phyloP scores from a whole-genome alignment of 1,284 basidiomycete species.

The Malassezia cuniculi region DNA sequence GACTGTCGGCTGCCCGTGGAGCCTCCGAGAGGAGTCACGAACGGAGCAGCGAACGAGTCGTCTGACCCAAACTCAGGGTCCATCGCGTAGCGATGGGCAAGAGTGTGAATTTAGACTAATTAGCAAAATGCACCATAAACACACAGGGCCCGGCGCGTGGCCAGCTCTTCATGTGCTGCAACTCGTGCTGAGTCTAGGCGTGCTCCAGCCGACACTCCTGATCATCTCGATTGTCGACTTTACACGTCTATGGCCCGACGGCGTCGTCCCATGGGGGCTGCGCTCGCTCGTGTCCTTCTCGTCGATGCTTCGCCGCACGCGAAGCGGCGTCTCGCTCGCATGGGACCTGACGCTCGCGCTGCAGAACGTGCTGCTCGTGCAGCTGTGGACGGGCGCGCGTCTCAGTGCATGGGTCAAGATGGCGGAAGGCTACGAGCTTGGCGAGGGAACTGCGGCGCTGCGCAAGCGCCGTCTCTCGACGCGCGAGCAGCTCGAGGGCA shows the following conservation, averaged over 20 bases:
- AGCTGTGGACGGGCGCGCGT: slow-evolving; percentile 10
- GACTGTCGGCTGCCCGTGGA: too few relatives aligned
- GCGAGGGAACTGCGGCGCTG: not conserved
- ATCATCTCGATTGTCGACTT: slow-evolving; percentile 9
- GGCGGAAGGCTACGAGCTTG: slow-evolving; percentile 7
- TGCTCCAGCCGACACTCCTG: slow-evolving; percentile 10
- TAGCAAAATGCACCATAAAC: too few relatives aligned
- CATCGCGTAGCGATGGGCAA: not conserved
- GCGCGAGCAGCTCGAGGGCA: slow-evolving; percentile 8
- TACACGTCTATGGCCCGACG: not conserved
- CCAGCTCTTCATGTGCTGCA: slow-evolving; percentile 4
- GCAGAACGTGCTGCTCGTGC: slow-evolving; percentile 5
- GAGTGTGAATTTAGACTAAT: not conserved
- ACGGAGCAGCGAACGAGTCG: too few relatives aligned
- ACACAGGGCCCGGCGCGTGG: not conserved
- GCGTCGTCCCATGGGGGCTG: too few relatives aligned
- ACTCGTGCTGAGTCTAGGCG: not conserved
- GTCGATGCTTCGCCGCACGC: slow-evolving; percentile 4
- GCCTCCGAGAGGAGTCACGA: too few relatives aligned
- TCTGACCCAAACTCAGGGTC: too few relatives aligned
- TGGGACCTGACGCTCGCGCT: slow-evolving; percentile 3
- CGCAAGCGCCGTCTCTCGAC: not conserved
- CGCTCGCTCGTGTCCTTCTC: slow-evolving; percentile 1
- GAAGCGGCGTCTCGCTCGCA: slow-evolving; percentile 1
- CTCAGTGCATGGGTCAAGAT: slow-evolving; percentile 3